Evolutionary conservation across 192 early-diverging fungal genomes (phyloP).

Genomic region (Backusella morwellensis): DNA sequence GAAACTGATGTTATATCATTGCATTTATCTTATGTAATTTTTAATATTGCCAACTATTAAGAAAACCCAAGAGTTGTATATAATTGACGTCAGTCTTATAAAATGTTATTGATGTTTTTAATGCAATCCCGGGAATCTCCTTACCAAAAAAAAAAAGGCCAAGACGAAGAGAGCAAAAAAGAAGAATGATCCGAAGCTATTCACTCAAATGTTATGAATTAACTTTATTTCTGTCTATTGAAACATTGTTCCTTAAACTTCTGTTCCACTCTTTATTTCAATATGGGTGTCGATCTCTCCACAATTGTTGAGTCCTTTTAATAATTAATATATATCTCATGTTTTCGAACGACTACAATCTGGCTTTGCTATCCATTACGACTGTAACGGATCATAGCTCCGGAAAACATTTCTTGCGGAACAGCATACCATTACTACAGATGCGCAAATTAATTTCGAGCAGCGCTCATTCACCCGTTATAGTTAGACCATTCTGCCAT

Average conservation of each 20-base stretch:
- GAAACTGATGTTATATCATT: neutral
- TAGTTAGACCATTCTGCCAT: neutral
- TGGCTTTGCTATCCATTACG: neutral
- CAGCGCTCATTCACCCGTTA: neutral
- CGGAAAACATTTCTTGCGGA: neutral
- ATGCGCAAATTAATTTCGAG: neutral
- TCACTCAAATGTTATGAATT: neutral
- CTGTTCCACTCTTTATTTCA: neutral
- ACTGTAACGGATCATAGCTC: neutral
- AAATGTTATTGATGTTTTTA: neutral
- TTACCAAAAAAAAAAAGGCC: neutral
- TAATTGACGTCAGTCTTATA: neutral
- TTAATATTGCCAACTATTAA: neutral
- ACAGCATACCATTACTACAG: neutral
- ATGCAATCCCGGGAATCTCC: neutral
- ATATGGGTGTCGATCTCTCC: neutral
- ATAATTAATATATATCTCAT: neutral
- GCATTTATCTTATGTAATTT: neutral
- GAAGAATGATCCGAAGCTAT: neutral
- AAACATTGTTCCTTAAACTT: conserved; percentile 4
- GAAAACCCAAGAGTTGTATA: neutral
- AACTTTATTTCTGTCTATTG: neutral
- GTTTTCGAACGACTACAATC: neutral
- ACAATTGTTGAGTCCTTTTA: neutral
- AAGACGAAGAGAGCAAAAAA: neutral